Conservation (phyloP, 805 yeast species). For the Komagataella mondaviorum region DNA sequence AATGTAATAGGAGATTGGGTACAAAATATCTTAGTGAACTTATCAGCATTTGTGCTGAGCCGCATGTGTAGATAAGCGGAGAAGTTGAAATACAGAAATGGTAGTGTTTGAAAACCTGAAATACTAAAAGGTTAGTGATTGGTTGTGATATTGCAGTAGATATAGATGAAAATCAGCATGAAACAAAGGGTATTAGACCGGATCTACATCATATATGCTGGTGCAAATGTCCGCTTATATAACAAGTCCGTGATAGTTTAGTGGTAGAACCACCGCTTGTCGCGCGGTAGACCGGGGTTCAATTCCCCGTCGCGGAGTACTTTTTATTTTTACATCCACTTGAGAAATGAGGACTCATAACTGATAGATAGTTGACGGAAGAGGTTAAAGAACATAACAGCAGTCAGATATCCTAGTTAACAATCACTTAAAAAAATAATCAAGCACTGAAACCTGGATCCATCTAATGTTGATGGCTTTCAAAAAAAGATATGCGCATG, state of each 20-base stretch:
- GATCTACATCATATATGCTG: too few species aligned
- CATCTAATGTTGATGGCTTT: too few species aligned
- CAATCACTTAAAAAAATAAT: too few species aligned
- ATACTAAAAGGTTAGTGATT: background rate
- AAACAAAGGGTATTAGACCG: too few species aligned
- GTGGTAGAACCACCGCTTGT: constrained; percentile 1
- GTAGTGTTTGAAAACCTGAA: background rate
- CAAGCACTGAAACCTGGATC: too few species aligned
- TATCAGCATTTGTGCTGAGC: background rate
- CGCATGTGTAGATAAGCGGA: background rate
- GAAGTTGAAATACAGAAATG: background rate
- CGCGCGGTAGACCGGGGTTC: constrained; percentile 2
- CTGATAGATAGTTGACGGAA: background rate
- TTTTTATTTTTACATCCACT: background rate
- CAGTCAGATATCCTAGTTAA: too few species aligned
- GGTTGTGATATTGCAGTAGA: too few species aligned
- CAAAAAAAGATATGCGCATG: constrained; percentile 1
- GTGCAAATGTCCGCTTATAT: too few species aligned
- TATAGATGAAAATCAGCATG: too few species aligned
- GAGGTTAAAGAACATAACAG: too few species aligned
- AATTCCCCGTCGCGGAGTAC: constrained; percentile 1
- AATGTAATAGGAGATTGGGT: background rate
- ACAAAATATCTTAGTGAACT: background rate
- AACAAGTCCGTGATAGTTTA: background rate
- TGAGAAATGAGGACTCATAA: too few species aligned